phyloP scores from a whole-genome alignment of 2,329 filamentous ascomycete species.

The Talaromyces amestolkiae region DNA sequence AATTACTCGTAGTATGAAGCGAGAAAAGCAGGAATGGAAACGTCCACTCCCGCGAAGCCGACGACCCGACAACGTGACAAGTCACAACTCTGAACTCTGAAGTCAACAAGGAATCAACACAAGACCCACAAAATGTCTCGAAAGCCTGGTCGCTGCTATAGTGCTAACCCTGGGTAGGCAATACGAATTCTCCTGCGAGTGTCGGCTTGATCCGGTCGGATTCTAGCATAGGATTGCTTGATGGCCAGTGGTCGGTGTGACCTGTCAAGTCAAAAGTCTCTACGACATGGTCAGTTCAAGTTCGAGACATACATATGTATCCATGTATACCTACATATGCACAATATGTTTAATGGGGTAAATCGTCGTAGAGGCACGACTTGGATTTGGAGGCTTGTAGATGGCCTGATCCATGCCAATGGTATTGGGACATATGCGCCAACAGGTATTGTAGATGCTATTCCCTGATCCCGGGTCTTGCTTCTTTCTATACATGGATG shows the following conservation, averaged over 20 bases:
- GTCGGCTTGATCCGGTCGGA: not conserved
- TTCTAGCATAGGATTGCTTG: not conserved
- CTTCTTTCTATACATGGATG: not conserved
- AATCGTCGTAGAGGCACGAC: not conserved
- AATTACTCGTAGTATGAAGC: no score
- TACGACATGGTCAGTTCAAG: not conserved
- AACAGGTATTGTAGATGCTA: no score
- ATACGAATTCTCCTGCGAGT: not conserved
- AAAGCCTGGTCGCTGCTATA: not conserved
- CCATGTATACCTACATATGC: not conserved
- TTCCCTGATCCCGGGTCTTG: not conserved
- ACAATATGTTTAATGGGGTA: not conserved
- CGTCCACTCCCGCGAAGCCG: not conserved
- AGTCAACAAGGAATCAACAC: not conserved
- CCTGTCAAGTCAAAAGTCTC: not conserved
- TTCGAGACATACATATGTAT: not conserved
- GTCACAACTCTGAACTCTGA: not conserved
- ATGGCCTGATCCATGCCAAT: not conserved
- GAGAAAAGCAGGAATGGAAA: no score
- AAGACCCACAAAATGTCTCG: slow-evolving; percentile 1
- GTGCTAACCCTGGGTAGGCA: not conserved
- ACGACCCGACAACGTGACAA: not conserved
- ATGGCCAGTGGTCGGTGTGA: not conserved
- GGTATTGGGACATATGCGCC: not conserved
- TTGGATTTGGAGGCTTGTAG: not conserved